Conservation (phyloP, 2,329 filamentous ascomycete genomes). For the Pseudogymnoascus pannorum region DNA sequence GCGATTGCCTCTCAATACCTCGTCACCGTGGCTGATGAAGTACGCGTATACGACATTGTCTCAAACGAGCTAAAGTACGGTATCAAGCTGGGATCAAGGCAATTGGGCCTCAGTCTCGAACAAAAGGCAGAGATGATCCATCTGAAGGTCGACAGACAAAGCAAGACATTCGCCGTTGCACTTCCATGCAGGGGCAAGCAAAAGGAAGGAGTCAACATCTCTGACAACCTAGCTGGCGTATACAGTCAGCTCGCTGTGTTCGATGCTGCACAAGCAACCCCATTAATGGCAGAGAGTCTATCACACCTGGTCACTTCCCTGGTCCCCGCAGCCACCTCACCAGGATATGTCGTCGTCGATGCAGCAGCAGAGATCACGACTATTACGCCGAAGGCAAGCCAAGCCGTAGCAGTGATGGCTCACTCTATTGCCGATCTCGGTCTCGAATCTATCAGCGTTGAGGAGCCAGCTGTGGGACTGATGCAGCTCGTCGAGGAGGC, state of each 20-base stretch:
- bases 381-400: slow-evolving; percentile 50
- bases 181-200: slow-evolving; percentile 33
- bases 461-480: slow-evolving; percentile 27
- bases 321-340: slow-evolving; percentile 53
- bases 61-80: slow-evolving; percentile 65
- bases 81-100: slow-evolving; percentile 45
- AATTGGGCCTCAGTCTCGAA: slow-evolving; percentile 26
- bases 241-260: slow-evolving; percentile 56
- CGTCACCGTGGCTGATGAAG: slow-evolving; percentile 63
- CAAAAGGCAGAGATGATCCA: slow-evolving; percentile 47
- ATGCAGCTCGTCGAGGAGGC: slow-evolving; percentile 26
- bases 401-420: slow-evolving; percentile 43
- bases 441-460: slow-evolving; percentile 31
- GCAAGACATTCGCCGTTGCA: slow-evolving; percentile 59
- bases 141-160: slow-evolving; percentile 62
- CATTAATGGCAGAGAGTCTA: slow-evolving; percentile 51
- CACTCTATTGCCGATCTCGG: slow-evolving; percentile 49
- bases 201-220: slow-evolving; percentile 38
- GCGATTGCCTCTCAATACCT: slow-evolving; percentile 67
- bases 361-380: slow-evolving; percentile 66
- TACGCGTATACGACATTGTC: slow-evolving; percentile 80
- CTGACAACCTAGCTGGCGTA: slow-evolving; percentile 38
- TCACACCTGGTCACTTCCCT: slow-evolving; percentile 58
- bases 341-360: slow-evolving; percentile 71
- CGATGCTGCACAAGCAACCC: slow-evolving; percentile 49